phyloP scores from a whole-genome alignment of 805 yeast species.

The Candida odintsovae region DNA sequence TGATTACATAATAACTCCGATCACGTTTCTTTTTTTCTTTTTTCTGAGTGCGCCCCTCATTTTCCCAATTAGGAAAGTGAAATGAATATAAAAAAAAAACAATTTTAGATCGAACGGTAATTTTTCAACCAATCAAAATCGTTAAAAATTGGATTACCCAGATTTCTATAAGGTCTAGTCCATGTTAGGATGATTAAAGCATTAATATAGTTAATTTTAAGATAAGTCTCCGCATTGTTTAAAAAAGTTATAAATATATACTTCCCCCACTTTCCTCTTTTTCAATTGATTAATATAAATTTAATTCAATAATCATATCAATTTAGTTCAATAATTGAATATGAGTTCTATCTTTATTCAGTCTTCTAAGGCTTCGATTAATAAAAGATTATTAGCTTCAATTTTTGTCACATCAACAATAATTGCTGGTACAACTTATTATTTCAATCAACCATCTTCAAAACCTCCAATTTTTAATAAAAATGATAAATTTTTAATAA shows the following conservation, averaged over 20 bases:
- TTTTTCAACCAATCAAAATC: not conserved
- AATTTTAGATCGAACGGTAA: no score
- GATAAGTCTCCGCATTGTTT: not conserved
- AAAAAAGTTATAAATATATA: not conserved
- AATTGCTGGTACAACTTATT: conserved; percentile 1
- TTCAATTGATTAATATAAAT: no score
- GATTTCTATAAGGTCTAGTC: not conserved
- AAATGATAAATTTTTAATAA: not conserved
- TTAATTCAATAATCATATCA: not conserved
- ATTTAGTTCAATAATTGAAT: not conserved
- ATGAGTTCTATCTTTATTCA: conserved; percentile 8
- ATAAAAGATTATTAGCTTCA: conserved; percentile 1
- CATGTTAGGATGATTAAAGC: not conserved
- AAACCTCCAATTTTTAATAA: not conserved
- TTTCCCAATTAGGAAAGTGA: no score
- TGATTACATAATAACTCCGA: no score
- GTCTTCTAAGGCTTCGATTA: not conserved
- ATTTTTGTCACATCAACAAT: conserved; percentile 2
- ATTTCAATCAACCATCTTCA: conserved; percentile 1
- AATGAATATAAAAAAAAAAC: no score
- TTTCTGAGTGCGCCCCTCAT: no score
- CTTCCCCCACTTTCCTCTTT: no score
- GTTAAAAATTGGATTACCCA: not conserved
- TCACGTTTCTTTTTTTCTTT: no score
- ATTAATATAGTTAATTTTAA: no score